Evolutionary conservation across 768 basidiomycete genomes (phyloP).

Genomic region (Boletales sp.): DNA sequence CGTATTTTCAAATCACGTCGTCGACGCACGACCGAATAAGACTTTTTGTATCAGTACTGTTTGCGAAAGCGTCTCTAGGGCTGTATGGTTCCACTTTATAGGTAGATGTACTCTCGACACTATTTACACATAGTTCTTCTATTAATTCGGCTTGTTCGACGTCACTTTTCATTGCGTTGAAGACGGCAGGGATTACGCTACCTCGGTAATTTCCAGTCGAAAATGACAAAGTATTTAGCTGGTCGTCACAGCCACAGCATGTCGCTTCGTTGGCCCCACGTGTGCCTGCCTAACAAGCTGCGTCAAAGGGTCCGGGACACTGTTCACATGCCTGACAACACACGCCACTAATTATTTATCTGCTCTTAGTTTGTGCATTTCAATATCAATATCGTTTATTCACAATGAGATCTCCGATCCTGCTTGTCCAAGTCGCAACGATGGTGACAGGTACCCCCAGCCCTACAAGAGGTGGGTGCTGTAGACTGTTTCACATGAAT

Average conservation of each 20-base stretch:
- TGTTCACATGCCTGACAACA: not conserved
- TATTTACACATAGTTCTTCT: constrained; percentile 30
- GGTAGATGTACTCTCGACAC: constrained; percentile 30
- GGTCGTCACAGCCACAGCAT: constrained; percentile 26
- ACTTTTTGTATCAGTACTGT: constrained; percentile 32
- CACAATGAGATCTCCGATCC: constrained; percentile 21
- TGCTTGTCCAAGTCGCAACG: not conserved
- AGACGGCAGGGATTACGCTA: constrained; percentile 23
- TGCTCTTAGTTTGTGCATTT: constrained; percentile 20
- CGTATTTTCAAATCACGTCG: constrained; percentile 28
- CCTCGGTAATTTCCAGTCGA: constrained; percentile 20
- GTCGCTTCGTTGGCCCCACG: constrained; percentile 14
- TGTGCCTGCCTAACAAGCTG: constrained; percentile 14
- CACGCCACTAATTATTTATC: constrained; percentile 5
- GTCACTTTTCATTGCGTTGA: constrained; percentile 15
- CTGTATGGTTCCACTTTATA: constrained; percentile 27
- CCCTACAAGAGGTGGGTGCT: constrained; percentile 12
- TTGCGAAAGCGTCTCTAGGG: constrained; percentile 18
- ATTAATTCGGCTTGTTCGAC: constrained; percentile 23
- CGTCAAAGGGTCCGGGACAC: constrained; percentile 17
- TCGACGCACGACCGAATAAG: constrained; percentile 20
- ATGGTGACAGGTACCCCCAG: constrained; percentile 13
- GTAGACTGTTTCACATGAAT: constrained; percentile 11
- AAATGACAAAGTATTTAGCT: constrained; percentile 28
- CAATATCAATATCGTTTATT: constrained; percentile 28